Conservation (phyloP, 2,329 filamentous ascomycete species). For the Neonectria punicea region DNA sequence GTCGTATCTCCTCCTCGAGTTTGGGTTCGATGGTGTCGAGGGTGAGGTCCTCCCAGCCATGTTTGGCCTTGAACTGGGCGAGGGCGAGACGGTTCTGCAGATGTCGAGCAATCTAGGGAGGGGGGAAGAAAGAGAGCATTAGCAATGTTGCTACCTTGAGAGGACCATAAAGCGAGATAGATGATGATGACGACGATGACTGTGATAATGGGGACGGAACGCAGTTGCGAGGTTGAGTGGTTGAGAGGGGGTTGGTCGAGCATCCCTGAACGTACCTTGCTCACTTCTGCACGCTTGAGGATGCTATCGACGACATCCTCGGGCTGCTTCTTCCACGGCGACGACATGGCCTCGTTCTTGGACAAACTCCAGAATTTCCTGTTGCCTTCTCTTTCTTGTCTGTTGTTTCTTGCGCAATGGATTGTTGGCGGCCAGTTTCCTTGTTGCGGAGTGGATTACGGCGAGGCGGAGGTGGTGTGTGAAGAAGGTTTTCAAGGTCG, state of each 20-base stretch:
- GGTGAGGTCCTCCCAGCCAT: slow-evolving; percentile 92
- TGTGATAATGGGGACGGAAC: slow-evolving; percentile 7
- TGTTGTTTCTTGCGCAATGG: neutral
- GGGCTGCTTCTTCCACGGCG: slow-evolving; percentile 71
- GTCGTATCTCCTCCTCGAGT: slow-evolving; percentile 80
- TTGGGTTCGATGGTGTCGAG: slow-evolving; percentile 88
- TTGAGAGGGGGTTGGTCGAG: slow-evolving; percentile 10
- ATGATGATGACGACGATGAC: neutral
- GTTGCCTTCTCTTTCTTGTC: neutral
- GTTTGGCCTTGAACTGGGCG: slow-evolving; percentile 96
- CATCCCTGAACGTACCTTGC: slow-evolving; percentile 68
- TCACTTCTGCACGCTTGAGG: slow-evolving; percentile 77
- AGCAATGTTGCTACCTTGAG: slow-evolving; percentile 20
- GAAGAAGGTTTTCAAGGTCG: slow-evolving; percentile 24
- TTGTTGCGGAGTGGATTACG: slow-evolving; percentile 10
- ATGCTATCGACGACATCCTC: slow-evolving; percentile 75
- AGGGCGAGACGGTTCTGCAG: slow-evolving; percentile 94
- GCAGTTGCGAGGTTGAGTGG: neutral
- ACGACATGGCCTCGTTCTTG: slow-evolving; percentile 61
- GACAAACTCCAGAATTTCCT: slow-evolving; percentile 33
- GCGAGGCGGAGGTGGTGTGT: slow-evolving; percentile 18
- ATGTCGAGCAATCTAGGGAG: slow-evolving; percentile 84
- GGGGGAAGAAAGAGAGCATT: slow-evolving; percentile 30
- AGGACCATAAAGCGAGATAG: neutral
- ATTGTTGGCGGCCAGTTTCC: slow-evolving; percentile 7